Base-by-base conservation (phyloP, 148 eudicot genomes). In the Vaccinium vitisidaea region DNA sequence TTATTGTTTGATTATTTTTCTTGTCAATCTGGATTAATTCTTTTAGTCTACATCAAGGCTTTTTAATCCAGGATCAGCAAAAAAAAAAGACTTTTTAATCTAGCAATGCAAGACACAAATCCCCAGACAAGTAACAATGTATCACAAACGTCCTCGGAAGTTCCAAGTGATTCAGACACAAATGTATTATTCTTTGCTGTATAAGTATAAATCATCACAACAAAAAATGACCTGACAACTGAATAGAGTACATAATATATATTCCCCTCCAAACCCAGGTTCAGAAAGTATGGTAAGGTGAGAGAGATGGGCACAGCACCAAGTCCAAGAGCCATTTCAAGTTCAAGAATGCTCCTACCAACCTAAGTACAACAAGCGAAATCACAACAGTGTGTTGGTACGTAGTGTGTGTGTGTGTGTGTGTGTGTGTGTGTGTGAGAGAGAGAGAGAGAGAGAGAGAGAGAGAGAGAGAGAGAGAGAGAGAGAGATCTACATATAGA, bases 301-400 rank as follows among this genome's bases (percentile, higher is more conserved):
- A 92, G 91, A 4, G 98, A 98, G 87, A 93, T 55, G 1, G 88
- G 73, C 79, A 94, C 95, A 91, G 97, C 71, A 87, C 88, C 18
- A 93, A 93, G 8, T 88, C 92, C 49, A 54, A 39, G 85, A 90
- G 71, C 98, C 98, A 93, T 4, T 81, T 87, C 92, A 86, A 90
- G 8, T 94, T 97, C 97, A 93, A 90, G 3, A 14, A 43, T 25
- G 21, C 11, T 69, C 46, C 52, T 36, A 70, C 75, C 50, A 21
- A 73, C 5, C 50, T 70, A 1, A 70, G 36, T 16, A 3, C 25
- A n/a, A 19, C 10, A n/a, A 63, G 70, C 6, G 27, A 69, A 69
- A 65, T 65, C 32, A n/a, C 74, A 27, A 69, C 0, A 2, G 27
- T n/a, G 27, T n/a, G 9, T 1, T 7, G 6, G 27, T n/a, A 27